A percentile compares a stretch with the other conserved stretches of the same genome.
phyloP scores from a whole-genome alignment of 2,329 filamentous ascomycete species.

The Venturia carpophila region DNA sequence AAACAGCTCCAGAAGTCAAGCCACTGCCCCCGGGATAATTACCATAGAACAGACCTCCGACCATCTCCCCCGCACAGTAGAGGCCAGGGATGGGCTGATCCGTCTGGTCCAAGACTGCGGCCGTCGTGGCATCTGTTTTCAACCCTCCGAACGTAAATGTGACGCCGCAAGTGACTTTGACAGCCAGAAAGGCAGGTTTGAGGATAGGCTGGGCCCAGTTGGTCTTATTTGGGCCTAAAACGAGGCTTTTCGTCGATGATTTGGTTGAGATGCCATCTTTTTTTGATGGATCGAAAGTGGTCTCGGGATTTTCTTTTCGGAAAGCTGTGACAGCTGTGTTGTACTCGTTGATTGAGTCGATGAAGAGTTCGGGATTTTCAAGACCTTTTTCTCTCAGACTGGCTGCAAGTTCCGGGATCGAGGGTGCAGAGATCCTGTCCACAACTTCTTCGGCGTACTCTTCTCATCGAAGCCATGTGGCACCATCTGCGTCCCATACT shows the following conservation, averaged over 20 bases:
- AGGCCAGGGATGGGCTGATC: conserved; percentile 46
- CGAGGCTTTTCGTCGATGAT: conserved; percentile 37
- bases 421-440: conserved; percentile 43
- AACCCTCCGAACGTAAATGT: conserved; percentile 64
- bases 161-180: conserved; percentile 57
- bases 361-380: conserved; percentile 38
- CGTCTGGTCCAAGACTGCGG: conserved; percentile 42
- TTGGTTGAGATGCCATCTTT: conserved; percentile 57
- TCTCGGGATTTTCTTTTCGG: conserved; percentile 37
- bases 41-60: conserved; percentile 40
- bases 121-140: conserved; percentile 47
- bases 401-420: conserved; percentile 46
- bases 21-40: conserved; percentile 58
- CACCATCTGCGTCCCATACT: conserved; percentile 51
- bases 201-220: conserved; percentile 58
- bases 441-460: conserved; percentile 56
- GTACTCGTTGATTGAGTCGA: conserved; percentile 47
- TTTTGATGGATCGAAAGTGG: conserved; percentile 51
- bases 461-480: conserved; percentile 49
- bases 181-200: conserved; percentile 51
- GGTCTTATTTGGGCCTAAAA: conserved; percentile 45
- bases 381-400: conserved; percentile 43
- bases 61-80: conserved; percentile 57
- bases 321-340: conserved; percentile 49
- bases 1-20: conserved; percentile 50